Evolutionary conservation across 148 eudicot genomes (phyloP).

Genomic region (Suaeda aralocaspica): DNA sequence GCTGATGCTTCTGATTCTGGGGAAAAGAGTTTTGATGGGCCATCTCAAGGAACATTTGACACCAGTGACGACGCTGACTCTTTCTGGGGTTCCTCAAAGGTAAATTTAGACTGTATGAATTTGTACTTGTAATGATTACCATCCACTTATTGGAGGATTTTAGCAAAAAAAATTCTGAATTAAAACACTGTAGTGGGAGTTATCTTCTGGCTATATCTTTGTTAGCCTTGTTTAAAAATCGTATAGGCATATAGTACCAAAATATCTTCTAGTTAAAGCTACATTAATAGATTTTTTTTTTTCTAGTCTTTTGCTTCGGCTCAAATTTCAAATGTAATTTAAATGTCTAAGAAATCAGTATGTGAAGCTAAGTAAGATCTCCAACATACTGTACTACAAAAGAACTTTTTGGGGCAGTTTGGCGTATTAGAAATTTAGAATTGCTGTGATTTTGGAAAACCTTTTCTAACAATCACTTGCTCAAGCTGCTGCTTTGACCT

Average conservation of each 20-base stretch:
- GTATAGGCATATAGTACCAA: not conserved
- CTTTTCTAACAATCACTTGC: too few species aligned
- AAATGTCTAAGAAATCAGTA: not conserved
- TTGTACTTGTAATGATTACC: not conserved
- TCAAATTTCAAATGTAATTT: not conserved
- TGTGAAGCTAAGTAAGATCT: not conserved
- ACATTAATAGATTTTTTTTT: too few species aligned
- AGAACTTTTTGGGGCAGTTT: too few species aligned
- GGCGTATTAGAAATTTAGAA: too few species aligned
- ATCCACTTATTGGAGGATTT: too few species aligned
- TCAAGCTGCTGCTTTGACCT: too few species aligned
- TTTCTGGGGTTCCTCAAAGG: conserved; percentile 57
- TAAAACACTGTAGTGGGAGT: too few species aligned
- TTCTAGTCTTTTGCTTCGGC: not conserved
- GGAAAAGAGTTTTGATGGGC: conserved; percentile 62
- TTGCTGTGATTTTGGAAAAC: too few species aligned
- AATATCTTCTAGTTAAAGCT: not conserved
- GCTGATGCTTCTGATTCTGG: conserved; percentile 51
- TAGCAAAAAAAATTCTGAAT: too few species aligned
- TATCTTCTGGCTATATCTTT: too few species aligned
- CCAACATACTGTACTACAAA: too few species aligned
- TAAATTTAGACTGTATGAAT: conserved; percentile 24
- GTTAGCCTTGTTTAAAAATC: not conserved
- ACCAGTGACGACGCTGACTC: conserved; percentile 55
- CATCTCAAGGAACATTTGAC: conserved; percentile 63